phyloP scores from a whole-genome alignment of 768 basidiomycete species.

The Gloeostereum incarnatum region DNA sequence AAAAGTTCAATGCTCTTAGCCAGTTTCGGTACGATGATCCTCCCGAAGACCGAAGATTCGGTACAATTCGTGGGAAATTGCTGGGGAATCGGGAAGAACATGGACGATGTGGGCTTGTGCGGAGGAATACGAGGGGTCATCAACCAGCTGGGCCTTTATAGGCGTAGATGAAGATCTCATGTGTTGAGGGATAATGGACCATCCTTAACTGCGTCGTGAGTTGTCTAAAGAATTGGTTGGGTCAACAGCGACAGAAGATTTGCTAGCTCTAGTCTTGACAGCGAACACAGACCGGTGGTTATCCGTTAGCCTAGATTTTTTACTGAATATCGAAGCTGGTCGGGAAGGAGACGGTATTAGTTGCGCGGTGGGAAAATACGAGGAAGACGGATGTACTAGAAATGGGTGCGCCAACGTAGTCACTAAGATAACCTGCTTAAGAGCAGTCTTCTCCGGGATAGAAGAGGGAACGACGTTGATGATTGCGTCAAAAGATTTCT shows the following conservation, averaged over 20 bases:
- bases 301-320: too few relatives aligned
- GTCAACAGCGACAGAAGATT: too few relatives aligned
- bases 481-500: constrained; percentile 29
- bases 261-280: too few relatives aligned
- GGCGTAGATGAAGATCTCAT: too few relatives aligned
- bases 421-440: constrained; percentile 35
- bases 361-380: background rate
- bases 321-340: too few relatives aligned
- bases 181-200: too few relatives aligned
- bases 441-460: constrained; percentile 28
- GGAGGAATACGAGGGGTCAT: too few relatives aligned
- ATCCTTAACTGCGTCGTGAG: too few relatives aligned
- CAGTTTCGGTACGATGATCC: constrained; percentile 18
- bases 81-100: constrained; percentile 14
- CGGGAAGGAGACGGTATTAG: constrained; percentile 3
- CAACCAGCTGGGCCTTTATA: too few relatives aligned
- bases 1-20: constrained; percentile 29
- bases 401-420: constrained; percentile 30
- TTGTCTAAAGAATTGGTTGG: too few relatives aligned
- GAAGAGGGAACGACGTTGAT: constrained; percentile 31
- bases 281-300: too few relatives aligned
- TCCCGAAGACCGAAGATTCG: background rate
- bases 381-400: constrained; percentile 13
- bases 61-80: too few relatives aligned
- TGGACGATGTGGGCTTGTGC: constrained; percentile 13